Evolutionary conservation across 768 basidiomycete genomes (phyloP), one percentile per base, ranked within the genome.

Genomic region (Serpula lacrymans): DNA sequence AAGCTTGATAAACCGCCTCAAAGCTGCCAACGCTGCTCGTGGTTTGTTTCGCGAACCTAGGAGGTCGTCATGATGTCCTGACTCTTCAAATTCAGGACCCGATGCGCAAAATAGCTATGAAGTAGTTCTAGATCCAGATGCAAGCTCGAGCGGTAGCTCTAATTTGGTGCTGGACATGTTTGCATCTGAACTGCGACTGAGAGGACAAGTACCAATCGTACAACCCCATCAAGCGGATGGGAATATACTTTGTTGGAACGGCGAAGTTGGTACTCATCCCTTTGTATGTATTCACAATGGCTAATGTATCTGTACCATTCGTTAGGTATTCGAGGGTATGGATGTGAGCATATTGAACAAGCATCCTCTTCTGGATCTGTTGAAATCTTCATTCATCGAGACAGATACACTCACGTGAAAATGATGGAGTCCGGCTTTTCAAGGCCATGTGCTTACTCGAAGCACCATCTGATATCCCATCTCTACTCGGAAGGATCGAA

Each of bases 201-300:
- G 91, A 45, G 91, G 91, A 1, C 51, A 62, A 8, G 29, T 41
- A 8, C 68, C 69, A 1, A 59, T 89, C 12, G 58, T 70, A 2
- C 91, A 94, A 56, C 91, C 91, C 20, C 88, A 91, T 55, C 52
- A 62, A 11, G 48, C 60, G 24, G 68, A 66, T 11, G 78, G 74
- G 6, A 72, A 82, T 53, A 54, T 88, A 3, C 60, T 93, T 20
- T 90, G 88, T 53, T 93, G 86, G 85, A 91, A 90, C 53, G 90
- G 91, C 45, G 87, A 93, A 69, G 88, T 82, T 33, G 33, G 62
- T 62, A 12, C 18, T 9, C 26, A 16, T 24, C 26, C 14, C 38
- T n/a, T 22, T 20, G 3, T 2, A 31, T 17, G n/a, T n/a, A 17
- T 16, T 18, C 22, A 9, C 8, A 20, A 18, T 8, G 3, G 24